Base-by-base conservation (phyloP, 495 filamentous ascomycete genomes). In the Aspergillus nidulans region DNA sequence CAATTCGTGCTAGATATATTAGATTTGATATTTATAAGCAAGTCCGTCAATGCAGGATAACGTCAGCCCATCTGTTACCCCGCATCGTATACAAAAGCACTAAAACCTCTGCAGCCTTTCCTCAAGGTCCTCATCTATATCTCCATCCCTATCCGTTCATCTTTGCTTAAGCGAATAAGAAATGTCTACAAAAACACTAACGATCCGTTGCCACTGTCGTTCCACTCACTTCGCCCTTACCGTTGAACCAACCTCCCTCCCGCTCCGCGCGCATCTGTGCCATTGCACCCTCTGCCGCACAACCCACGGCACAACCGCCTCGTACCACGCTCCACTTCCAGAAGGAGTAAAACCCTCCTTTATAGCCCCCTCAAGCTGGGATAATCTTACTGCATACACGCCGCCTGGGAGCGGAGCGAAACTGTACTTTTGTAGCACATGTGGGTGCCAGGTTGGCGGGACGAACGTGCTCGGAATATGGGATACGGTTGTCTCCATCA, bases 241-340 rank as follows among this genome's bases (percentile, higher is more conserved):
- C 47, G 19, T 69, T 25, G 57, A 28, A 28, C 65, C 41, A 30
- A 57, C 45, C 56, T 15, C 50, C 10, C 57, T 71, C 25, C 70
- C 69, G 6, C 49, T 71, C 12, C 50, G 62, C 42, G 55, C 68
- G n/a, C 68, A 72, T 36, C 55, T 89, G 39, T 89, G 86, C 69
- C 84, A 85, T 59, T 89, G 86, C 72, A 68, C 69, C 61, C 71
- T 72, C 42, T 88, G 84, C 59, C 82, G 86, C 44, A 80, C 80
- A 53, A 69, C 69, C 5, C 78, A 80, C 15, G 86, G 87, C 38
- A 66, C 79, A 4, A 69, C 82, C 8, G 82, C 73, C 49, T 73
- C 67, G 20, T 80, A 78, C n/a, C 81, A 82, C 41, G 60, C 75
- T 4, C 47, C 59, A 1, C 57, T 79, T 20, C 78, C 64, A 50